phyloP scores from a whole-genome alignment of 495 filamentous ascomycete species.

The Mytilinidion resinicola region DNA sequence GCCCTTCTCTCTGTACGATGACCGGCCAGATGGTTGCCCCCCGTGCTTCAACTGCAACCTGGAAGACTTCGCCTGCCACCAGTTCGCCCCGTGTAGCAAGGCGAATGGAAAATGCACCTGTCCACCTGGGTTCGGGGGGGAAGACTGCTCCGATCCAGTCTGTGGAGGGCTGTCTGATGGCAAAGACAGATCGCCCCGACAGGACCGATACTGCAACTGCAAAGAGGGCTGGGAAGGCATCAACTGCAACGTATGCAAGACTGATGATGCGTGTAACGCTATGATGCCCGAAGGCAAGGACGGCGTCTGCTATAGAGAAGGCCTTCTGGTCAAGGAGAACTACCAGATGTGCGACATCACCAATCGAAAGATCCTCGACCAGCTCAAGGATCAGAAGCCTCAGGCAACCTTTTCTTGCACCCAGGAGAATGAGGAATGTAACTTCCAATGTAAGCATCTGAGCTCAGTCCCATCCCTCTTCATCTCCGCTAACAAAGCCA shows the following conservation, averaged over 20 bases:
- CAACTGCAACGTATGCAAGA: slow-evolving; percentile 94
- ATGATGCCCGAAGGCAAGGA: slow-evolving; percentile 72
- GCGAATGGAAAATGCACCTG: slow-evolving; percentile 88
- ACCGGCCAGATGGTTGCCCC: slow-evolving; percentile 55
- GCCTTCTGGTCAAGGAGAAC: slow-evolving; percentile 85
- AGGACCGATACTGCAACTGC: slow-evolving; percentile 65
- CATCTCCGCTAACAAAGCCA: slow-evolving; percentile 42
- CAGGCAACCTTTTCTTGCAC: slow-evolving; percentile 93
- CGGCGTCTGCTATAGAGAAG: slow-evolving; percentile 86
- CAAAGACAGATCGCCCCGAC: slow-evolving; percentile 61
- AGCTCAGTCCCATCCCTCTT: background rate
- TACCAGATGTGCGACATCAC: slow-evolving; percentile 98
- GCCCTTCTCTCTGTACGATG: slow-evolving; percentile 48
- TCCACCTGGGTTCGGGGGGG: slow-evolving; percentile 84
- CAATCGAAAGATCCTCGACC: slow-evolving; percentile 82
- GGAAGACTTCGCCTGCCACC: slow-evolving; percentile 80
- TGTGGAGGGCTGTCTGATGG: slow-evolving; percentile 86
- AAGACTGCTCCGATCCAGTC: slow-evolving; percentile 80
- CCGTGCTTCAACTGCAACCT: slow-evolving; percentile 96
- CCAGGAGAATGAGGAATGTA: slow-evolving; percentile 64
- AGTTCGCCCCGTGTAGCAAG: slow-evolving; percentile 78
- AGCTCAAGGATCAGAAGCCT: slow-evolving; percentile 74
- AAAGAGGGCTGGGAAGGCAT: slow-evolving; percentile 95
- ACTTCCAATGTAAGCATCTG: slow-evolving; percentile 76
- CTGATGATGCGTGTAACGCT: slow-evolving; percentile 72